Percentiles rank a stretch among this genome's conserved stretches.
Conservation (phyloP, 2,329 filamentous ascomycete genomes). For the Colletotrichum sp. region DNA sequence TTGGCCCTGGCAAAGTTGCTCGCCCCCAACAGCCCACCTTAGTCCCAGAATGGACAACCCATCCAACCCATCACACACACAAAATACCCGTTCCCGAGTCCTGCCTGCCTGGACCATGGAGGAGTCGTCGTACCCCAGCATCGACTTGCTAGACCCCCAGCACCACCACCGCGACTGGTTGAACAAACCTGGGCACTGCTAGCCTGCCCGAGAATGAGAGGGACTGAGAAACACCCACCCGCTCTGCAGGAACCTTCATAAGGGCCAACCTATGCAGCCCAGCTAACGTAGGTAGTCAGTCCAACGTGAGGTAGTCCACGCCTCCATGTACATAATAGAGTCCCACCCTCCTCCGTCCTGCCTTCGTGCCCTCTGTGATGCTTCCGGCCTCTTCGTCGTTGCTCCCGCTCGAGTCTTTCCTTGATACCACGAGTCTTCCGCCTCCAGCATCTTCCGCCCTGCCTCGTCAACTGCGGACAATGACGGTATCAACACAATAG, state of each 20-base stretch:
- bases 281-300: background rate
- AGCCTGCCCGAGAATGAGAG: background rate
- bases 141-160: constrained; percentile 7
- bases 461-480: background rate
- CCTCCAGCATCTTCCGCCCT: background rate
- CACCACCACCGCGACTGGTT: constrained; percentile 12
- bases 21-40: background rate
- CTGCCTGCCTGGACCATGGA: constrained; percentile 17
- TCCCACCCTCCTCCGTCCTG: constrained; percentile 15
- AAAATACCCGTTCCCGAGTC: constrained; percentile 17
- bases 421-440: constrained; percentile 19
- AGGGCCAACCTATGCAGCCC: background rate
- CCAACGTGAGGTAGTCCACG: background rate
- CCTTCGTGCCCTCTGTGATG: background rate
- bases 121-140: constrained; percentile 13
- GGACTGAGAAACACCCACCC: constrained; percentile 6
- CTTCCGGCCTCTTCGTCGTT: constrained; percentile 9
- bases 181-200: background rate
- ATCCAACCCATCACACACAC: constrained; percentile 7
- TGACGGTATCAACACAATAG: constrained; percentile 13
- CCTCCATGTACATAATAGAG: constrained; percentile 19
- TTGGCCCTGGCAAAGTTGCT: background rate
- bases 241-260: background rate
- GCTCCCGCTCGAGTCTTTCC: constrained; percentile 18
- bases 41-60: constrained; percentile 3